A percentile compares a stretch with the other conserved stretches of the same genome.
phyloP scores from a whole-genome alignment of 768 basidiomycete genomes.

The Cubamyces lactineus region DNA sequence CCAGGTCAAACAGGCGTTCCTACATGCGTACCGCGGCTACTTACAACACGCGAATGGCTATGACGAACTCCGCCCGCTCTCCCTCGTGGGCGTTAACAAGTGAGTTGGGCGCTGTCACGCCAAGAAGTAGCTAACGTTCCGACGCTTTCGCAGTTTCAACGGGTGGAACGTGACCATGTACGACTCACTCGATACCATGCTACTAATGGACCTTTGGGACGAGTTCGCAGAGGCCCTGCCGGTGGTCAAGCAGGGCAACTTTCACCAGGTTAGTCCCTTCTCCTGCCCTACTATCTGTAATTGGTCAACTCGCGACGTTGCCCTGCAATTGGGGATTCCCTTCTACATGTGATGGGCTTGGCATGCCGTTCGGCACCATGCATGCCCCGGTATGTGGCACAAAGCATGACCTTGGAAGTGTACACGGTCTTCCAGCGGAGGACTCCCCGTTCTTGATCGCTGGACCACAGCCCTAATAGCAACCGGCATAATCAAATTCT shows the following conservation, averaged over 20 bases:
- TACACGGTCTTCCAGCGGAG: too few relatives aligned
- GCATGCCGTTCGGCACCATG: too few relatives aligned
- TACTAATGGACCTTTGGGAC: conserved; percentile 71
- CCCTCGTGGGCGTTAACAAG: conserved; percentile 51
- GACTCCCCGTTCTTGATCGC: too few relatives aligned
- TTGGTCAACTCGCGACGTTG: not conserved
- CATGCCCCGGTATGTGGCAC: too few relatives aligned
- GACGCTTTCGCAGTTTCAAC: conserved; percentile 55
- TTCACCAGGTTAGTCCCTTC: conserved; percentile 45
- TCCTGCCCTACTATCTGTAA: not conserved
- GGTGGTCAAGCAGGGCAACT: conserved; percentile 50
- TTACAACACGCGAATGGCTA: conserved; percentile 60
- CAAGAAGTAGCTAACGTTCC: not conserved
- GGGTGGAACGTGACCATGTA: conserved; percentile 79
- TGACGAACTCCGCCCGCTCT: conserved; percentile 64
- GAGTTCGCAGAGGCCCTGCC: conserved; percentile 70
- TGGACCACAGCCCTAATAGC: too few relatives aligned
- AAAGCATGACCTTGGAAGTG: too few relatives aligned
- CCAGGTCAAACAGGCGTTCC: conserved; percentile 62
- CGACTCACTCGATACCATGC: conserved; percentile 84
- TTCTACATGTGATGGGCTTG: too few relatives aligned
- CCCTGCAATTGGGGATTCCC: too few relatives aligned
- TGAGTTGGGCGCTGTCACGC: conserved; percentile 32
- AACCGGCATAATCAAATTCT: too few relatives aligned
- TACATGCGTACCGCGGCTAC: conserved; percentile 71